phyloP scores from a whole-genome alignment of 148 eudicot genomes.

The Chenopodium formosanum region DNA sequence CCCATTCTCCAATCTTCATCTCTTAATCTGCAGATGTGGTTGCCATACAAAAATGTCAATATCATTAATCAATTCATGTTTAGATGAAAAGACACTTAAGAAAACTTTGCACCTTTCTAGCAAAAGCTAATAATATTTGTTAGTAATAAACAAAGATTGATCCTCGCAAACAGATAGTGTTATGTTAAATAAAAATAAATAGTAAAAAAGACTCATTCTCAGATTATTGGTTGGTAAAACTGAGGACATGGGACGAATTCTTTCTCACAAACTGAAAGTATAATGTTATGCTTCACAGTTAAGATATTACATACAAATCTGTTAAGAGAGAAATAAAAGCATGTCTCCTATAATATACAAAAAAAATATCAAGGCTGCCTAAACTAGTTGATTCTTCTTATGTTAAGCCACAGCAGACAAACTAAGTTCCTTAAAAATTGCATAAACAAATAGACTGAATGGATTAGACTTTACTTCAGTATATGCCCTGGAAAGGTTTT shows the following conservation, averaged over 20 bases:
- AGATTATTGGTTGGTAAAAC: too few species aligned
- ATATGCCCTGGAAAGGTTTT: background rate
- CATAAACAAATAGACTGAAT: background rate
- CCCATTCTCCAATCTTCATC: conserved; percentile 99
- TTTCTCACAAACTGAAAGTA: background rate
- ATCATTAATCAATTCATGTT: conserved; percentile 7
- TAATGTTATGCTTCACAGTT: too few species aligned
- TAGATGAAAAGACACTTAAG: background rate
- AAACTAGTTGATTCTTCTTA: background rate
- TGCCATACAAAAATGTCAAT: background rate
- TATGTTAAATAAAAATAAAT: too few species aligned
- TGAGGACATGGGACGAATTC: background rate
- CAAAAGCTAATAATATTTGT: conserved; percentile 3
- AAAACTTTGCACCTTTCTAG: background rate
- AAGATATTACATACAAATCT: background rate
- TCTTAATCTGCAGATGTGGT: conserved; percentile 50
- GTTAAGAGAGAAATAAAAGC: background rate
- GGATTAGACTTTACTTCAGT: background rate
- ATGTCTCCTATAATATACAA: background rate
- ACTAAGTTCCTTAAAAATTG: background rate
- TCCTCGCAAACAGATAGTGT: too few species aligned
- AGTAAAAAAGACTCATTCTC: background rate
- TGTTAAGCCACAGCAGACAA: background rate
- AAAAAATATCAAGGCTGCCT: too few species aligned
- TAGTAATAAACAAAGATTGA: background rate